Evolutionary conservation across 2,329 filamentous ascomycete genomes (phyloP).

Genomic region (Pseudonectria buxi): DNA sequence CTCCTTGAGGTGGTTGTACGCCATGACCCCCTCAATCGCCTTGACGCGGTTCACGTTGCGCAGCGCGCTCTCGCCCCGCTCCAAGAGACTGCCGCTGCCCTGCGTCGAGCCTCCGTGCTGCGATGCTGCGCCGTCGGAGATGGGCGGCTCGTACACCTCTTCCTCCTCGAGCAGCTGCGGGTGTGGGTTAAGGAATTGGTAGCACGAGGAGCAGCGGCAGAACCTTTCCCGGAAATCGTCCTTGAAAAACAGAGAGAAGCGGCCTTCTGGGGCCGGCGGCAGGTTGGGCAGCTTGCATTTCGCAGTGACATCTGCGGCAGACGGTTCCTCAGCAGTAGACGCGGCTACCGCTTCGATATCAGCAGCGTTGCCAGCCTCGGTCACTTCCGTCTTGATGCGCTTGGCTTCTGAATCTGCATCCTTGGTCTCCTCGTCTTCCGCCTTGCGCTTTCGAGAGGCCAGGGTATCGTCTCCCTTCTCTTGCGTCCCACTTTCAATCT

Average conservation of each 20-base stretch:
- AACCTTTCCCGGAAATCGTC: slow-evolving; percentile 72
- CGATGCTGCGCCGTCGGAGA: slow-evolving; percentile 60
- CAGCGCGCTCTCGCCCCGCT: slow-evolving; percentile 86
- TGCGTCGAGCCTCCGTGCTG: slow-evolving; percentile 50
- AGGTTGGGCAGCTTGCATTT: slow-evolving; percentile 57
- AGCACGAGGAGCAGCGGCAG: slow-evolving; percentile 80
- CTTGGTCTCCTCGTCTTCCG: slow-evolving; percentile 40
- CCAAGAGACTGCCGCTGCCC: slow-evolving; percentile 76
- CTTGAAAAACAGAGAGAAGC: slow-evolving; percentile 77
- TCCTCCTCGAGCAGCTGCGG: slow-evolving; percentile 88
- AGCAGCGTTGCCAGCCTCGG: slow-evolving; percentile 3
- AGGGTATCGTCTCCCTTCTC: slow-evolving; percentile 1
- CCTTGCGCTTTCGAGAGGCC: slow-evolving; percentile 59
- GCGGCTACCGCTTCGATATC: not conserved
- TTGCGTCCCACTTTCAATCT: slow-evolving; percentile 10
- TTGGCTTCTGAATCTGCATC: slow-evolving; percentile 36
- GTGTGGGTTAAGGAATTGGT: slow-evolving; percentile 61
- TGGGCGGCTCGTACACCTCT: slow-evolving; percentile 84
- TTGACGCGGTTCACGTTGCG: slow-evolving; percentile 87
- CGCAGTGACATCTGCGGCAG: slow-evolving; percentile 8
- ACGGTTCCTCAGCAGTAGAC: slow-evolving; percentile 7
- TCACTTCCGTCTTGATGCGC: slow-evolving; percentile 42
- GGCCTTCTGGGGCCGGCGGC: slow-evolving; percentile 45
- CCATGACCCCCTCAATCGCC: slow-evolving; percentile 96
- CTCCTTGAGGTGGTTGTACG: slow-evolving; percentile 93